A percentile compares a stretch with the other conserved stretches of the same genome.
phyloP scores from a whole-genome alignment of 2,329 filamentous ascomycete species.

The Colletotrichum limetticola region DNA sequence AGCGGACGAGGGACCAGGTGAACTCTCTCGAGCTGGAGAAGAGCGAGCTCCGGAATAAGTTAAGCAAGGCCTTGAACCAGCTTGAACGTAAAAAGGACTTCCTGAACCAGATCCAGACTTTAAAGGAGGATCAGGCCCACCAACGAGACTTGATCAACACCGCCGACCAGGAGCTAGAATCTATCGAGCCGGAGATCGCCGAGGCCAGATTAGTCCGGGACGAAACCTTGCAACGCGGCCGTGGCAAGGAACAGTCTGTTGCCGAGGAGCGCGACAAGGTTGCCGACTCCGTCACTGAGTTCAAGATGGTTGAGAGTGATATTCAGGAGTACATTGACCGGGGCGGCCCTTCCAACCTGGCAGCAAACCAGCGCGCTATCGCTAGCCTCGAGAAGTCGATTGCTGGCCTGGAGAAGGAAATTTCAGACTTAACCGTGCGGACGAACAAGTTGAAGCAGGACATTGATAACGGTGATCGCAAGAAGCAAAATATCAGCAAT shows the following conservation, averaged over 20 bases:
- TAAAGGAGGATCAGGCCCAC: conserved; percentile 74
- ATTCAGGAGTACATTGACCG: conserved; percentile 83
- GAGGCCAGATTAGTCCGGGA: conserved; percentile 82
- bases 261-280: conserved; percentile 78
- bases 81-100: conserved; percentile 84
- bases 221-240: conserved; percentile 78
- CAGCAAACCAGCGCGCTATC: conserved; percentile 76
- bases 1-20: conserved; percentile 75
- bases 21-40: conserved; percentile 80
- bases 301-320: conserved; percentile 79
- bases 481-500: conserved; percentile 87
- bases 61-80: conserved; percentile 76
- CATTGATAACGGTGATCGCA: conserved; percentile 81
- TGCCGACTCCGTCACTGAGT: conserved; percentile 78
- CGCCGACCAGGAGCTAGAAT: conserved; percentile 78
- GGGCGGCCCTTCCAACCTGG: conserved; percentile 78
- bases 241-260: conserved; percentile 77
- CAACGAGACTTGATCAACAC: conserved; percentile 77
- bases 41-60: conserved; percentile 78
- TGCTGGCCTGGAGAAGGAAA: conserved; percentile 72
- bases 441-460: conserved; percentile 83
- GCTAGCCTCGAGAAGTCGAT: conserved; percentile 74
- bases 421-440: conserved; percentile 72
- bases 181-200: conserved; percentile 78
- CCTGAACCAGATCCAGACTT: conserved; percentile 76